phyloP scores from a whole-genome alignment of 192 early-diverging fungal genomes.

The Allomyces macrogynus region DNA sequence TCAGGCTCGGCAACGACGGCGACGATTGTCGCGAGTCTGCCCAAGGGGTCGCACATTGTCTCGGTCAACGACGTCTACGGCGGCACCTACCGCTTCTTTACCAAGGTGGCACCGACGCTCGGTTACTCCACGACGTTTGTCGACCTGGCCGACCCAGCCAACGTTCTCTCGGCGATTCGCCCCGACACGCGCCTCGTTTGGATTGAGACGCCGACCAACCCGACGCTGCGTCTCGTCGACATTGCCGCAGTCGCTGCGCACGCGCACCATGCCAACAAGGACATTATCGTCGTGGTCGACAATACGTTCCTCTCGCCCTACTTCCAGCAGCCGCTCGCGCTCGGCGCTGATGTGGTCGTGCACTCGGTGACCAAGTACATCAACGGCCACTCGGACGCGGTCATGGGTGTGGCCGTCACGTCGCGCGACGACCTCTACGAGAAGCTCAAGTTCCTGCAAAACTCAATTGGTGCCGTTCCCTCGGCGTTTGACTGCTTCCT shows the following conservation, averaged over 20 bases:
- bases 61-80: constrained; percentile 81
- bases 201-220: constrained; percentile 78
- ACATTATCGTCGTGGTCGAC: constrained; percentile 45
- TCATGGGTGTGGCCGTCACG: constrained; percentile 86
- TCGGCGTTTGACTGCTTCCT: constrained; percentile 92
- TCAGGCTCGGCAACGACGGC: constrained; percentile 74
- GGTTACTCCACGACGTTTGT: constrained; percentile 58
- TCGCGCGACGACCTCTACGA: constrained; percentile 47
- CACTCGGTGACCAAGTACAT: constrained; percentile 98
- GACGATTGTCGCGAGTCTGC: constrained; percentile 48
- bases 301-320: constrained; percentile 77
- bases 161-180: constrained; percentile 37
- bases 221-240: constrained; percentile 61
- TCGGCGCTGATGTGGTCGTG: constrained; percentile 93
- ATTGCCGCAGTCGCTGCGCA: constrained; percentile 44
- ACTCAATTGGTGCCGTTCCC: constrained; percentile 90
- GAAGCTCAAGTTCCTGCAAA: constrained; percentile 79
- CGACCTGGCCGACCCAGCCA: constrained; percentile 43
- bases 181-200: constrained; percentile 62
- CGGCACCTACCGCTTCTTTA: constrained; percentile 74
- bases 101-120: constrained; percentile 49
- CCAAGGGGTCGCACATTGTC: constrained; percentile 50
- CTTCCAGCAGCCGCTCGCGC: constrained; percentile 69
- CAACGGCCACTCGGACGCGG: constrained; percentile 95
- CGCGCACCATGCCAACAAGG: constrained; percentile 37